Conservation (phyloP, 2,329 filamentous ascomycete genomes). For the Aspergillus fijiensis region DNA sequence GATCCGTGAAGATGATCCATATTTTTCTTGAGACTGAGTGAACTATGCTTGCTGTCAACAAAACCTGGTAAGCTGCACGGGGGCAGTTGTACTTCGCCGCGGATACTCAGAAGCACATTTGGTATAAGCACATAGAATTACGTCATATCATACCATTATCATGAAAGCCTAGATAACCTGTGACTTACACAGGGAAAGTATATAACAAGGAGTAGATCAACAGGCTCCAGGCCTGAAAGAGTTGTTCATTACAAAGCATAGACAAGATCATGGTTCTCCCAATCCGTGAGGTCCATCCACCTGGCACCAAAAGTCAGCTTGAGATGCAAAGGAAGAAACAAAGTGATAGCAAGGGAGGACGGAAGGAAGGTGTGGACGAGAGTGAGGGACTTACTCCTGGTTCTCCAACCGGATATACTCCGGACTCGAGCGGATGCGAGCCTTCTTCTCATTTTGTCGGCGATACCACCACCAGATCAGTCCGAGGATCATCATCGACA, state of each 20-base stretch:
- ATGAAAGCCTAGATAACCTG: background rate
- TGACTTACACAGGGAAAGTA: background rate
- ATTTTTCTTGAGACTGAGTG: no score
- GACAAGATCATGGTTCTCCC: conserved; percentile 64
- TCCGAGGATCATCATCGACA: conserved; percentile 54
- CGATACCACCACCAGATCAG: conserved; percentile 66
- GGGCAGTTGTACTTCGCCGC: no score
- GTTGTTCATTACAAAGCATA: conserved; percentile 47
- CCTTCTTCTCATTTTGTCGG: conserved; percentile 61
- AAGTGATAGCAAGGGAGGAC: conserved; percentile 12
- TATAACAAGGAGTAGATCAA: background rate
- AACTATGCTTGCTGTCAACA: no score
- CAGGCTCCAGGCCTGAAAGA: conserved; percentile 1
- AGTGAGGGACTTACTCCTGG: conserved; percentile 55
- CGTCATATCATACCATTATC: background rate
- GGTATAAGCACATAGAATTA: no score
- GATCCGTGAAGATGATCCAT: no score
- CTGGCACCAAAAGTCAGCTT: conserved; percentile 21
- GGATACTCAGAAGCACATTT: no score
- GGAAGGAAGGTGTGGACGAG: no score
- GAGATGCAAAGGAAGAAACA: background rate
- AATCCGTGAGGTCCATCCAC: conserved; percentile 64
- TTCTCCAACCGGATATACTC: conserved; percentile 64
- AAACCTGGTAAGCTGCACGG: no score
- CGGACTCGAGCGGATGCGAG: conserved; percentile 49